Conservation (phyloP, 768 basidiomycete genomes). For the Leccinum subgranulosum region DNA sequence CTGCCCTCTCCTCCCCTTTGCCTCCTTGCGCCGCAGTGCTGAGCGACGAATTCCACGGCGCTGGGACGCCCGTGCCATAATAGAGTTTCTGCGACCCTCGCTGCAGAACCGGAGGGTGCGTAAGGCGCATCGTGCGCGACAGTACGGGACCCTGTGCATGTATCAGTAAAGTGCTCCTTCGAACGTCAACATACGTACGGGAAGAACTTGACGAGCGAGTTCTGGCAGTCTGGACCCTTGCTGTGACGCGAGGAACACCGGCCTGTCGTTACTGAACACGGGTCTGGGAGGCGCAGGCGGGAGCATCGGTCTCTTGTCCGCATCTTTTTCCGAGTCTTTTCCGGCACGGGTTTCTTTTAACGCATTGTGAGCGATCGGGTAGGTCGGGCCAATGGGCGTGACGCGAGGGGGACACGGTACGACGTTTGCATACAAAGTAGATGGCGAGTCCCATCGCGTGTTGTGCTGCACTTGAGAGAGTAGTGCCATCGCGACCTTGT, state of each 20-base stretch:
- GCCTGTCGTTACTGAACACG: conserved; percentile 44
- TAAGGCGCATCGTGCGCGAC: conserved; percentile 57
- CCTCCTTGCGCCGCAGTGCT: conserved; percentile 15
- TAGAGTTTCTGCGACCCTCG: conserved; percentile 41
- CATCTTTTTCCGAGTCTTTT: conserved; percentile 51
- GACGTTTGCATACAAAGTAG: conserved; percentile 59
- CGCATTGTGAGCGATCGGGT: conserved; percentile 44
- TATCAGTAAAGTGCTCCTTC: not conserved
- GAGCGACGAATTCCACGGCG: conserved; percentile 44
- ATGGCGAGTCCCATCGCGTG: conserved; percentile 66
- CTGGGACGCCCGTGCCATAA: conserved; percentile 40
- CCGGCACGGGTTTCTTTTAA: conserved; percentile 35
- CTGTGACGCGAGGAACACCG: conserved; percentile 63
- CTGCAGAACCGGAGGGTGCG: conserved; percentile 62
- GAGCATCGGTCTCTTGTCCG: conserved; percentile 38
- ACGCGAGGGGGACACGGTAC: conserved; percentile 62
- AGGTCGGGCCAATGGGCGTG: conserved; percentile 61
- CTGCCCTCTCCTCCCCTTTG: conserved; percentile 23
- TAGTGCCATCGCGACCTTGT: conserved; percentile 74
- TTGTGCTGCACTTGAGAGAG: conserved; percentile 53
- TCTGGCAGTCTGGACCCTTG: conserved; percentile 66
- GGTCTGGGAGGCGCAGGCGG: conserved; percentile 38
- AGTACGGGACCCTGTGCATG: conserved; percentile 50
- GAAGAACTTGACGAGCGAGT: conserved; percentile 62
- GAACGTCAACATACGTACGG: conserved; percentile 49